These are phyloP conservation scores for Hypoxylon sp. DNA, from an alignment of 2,329 filamentous ascomycete genomes.

Conservation along the genomic window DNA sequence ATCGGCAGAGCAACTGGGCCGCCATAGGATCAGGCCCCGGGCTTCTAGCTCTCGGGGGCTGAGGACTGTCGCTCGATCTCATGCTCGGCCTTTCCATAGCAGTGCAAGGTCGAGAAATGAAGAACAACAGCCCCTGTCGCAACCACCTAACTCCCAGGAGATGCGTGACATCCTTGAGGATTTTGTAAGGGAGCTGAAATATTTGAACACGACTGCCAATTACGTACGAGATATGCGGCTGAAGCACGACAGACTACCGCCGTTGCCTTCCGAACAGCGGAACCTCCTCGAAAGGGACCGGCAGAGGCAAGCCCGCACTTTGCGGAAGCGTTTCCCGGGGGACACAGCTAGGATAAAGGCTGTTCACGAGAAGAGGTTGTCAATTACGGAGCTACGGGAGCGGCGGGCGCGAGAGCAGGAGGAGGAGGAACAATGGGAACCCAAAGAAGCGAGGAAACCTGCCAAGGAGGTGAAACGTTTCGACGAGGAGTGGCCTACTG, in stretches of 20 bases:
- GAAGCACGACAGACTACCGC: slow-evolving; percentile 23
- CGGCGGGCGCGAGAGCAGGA: neutral
- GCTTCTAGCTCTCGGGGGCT: slow-evolving; percentile 3
- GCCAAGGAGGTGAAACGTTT: no score
- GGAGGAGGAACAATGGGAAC: neutral
- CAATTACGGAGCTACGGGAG: neutral
- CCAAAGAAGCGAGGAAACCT: neutral
- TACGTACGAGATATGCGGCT: slow-evolving; percentile 31
- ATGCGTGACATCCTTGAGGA: slow-evolving; percentile 35
- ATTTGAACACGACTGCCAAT: slow-evolving; percentile 20
- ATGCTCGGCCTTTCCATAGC: slow-evolving; percentile 31
- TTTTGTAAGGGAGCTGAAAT: slow-evolving; percentile 37
- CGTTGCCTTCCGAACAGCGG: slow-evolving; percentile 5
- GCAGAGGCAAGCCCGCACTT: slow-evolving; percentile 7
- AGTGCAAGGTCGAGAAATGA: neutral
- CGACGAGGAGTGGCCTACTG: slow-evolving; percentile 5
- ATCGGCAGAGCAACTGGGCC: slow-evolving; percentile 7
- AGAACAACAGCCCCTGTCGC: neutral
- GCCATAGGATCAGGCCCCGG: neutral
- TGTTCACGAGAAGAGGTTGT: slow-evolving; percentile 29
- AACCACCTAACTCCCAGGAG: slow-evolving; percentile 13
- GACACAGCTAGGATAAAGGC: slow-evolving; percentile 15
- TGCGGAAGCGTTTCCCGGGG: slow-evolving; percentile 23
- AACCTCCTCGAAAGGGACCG: slow-evolving; percentile 6
- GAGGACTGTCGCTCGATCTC: neutral